phyloP scores from a whole-genome alignment of 2,329 filamentous ascomycete genomes.

The Paecilomyces formosus region DNA sequence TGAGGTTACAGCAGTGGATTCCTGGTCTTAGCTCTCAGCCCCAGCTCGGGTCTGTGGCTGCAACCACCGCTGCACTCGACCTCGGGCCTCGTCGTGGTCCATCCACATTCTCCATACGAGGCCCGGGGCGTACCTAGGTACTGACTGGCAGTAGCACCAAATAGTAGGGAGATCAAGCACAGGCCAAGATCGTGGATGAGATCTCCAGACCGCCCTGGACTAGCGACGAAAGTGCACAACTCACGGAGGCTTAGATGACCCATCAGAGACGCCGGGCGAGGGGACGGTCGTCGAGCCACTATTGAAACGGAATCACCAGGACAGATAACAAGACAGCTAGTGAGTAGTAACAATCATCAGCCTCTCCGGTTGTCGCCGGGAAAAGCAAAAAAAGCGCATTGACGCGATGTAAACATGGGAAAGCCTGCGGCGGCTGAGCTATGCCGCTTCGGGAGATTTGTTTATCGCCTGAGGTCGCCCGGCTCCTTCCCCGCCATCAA shows the following conservation, averaged over 20 bases:
- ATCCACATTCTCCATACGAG: neutral
- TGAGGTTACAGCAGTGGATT: neutral
- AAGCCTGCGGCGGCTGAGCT: slow-evolving; percentile 7
- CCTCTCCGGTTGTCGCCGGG: neutral
- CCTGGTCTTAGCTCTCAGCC: neutral
- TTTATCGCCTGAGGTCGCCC: slow-evolving; percentile 17
- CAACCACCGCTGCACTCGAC: neutral
- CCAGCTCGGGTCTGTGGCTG: neutral
- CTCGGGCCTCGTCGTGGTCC: neutral
- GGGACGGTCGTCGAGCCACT: neutral
- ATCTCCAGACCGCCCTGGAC: neutral
- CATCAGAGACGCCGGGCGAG: neutral
- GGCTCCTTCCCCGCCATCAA: slow-evolving; percentile 7
- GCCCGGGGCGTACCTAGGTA: neutral
- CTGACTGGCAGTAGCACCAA: neutral
- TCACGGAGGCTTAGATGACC: neutral
- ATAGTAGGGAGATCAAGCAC: neutral
- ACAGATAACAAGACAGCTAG: no score
- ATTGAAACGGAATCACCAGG: neutral
- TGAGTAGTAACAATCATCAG: neutral
- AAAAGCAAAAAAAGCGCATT: neutral
- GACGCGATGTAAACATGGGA: slow-evolving; percentile 5
- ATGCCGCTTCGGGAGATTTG: slow-evolving; percentile 34
- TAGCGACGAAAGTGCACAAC: neutral
- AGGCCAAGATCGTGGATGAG: neutral